Conservation (phyloP, 148 eudicot species). For the Camellia sinensis region DNA sequence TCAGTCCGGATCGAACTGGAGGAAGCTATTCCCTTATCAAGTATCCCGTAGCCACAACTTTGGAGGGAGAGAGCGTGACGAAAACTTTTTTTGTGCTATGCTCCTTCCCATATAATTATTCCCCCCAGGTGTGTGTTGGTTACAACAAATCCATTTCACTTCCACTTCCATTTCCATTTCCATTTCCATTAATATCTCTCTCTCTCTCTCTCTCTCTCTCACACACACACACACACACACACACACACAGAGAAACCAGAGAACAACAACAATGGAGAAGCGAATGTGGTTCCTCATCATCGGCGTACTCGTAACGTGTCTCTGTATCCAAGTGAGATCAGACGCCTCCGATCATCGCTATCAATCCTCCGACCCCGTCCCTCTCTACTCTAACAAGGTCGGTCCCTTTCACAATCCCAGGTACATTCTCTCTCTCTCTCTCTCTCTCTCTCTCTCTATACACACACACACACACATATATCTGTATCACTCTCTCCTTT, state of each 20-base stretch:
- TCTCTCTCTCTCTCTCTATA: background rate
- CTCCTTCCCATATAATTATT: no score
- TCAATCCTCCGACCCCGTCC: background rate
- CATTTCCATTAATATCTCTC: no score
- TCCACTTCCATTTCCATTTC: background rate
- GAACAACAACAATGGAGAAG: background rate
- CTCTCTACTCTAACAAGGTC: background rate
- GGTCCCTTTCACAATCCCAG: slow-evolving; percentile 7
- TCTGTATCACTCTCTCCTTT: background rate
- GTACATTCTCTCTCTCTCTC: background rate
- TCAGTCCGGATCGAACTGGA: no score
- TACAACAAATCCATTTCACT: background rate
- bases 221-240: no score
- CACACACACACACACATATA: background rate
- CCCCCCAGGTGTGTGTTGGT: background rate
- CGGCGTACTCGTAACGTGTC: background rate
- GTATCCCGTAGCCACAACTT: no score
- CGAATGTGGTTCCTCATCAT: background rate
- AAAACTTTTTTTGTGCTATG: no score
- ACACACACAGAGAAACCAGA: background rate
- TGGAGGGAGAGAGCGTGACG: no score
- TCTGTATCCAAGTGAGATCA: background rate
- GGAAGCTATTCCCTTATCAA: no score
- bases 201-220: background rate
- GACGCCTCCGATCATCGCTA: background rate